Base-by-base conservation (phyloP, 2,329 filamentous ascomycete genomes). In the Colletotrichum graminicola region DNA sequence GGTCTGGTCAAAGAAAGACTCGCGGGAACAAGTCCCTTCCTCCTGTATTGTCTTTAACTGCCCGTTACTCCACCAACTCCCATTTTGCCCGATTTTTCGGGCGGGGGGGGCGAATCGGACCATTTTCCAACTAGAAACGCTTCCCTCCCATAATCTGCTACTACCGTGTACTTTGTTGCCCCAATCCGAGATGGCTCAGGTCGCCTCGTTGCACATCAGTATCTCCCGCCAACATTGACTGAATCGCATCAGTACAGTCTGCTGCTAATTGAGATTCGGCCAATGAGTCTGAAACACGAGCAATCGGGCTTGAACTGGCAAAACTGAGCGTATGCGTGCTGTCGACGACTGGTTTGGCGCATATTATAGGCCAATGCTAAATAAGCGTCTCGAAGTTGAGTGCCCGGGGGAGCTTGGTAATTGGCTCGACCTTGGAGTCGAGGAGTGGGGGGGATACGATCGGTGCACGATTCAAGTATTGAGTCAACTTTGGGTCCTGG, bases 401-500 rank as follows among this genome's bases (percentile, higher is more conserved):
- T 55, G 45, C 23, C 32, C 52, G 36, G 11, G 39, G 32, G 52
- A 60, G 59, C 59, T 71, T 71, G 45, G 49, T 52, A 26, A 67
- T 57, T 67, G 67, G 64, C 29, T 52, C 26, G 32, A 57, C n/a
- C 36, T 47, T 52, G 45, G 32, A 64, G 69, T 45, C 59, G 65
- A 68, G 29, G 34, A 45, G 69, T 71, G 67, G 67, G 69, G 69
- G 65, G 65, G 69, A 71, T 64, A 59, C 29, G 57, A 68, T 62
- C 52, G 14, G 52, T 69, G 65, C 69, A 71, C 69, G 68, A 71
- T 71, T 71, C 68, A 63, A 68, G 68, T 45, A 54, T 55, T 52
- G 52, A 68, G 51, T 71, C 51, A 60, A 68, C 65, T 36, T 49
- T 63, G 65, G 59, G 68, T 43, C 52, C 59, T 63, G 65, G 23